Evolutionary conservation across 805 yeast genomes (phyloP).

Genomic region (Lipomyces sp.): DNA sequence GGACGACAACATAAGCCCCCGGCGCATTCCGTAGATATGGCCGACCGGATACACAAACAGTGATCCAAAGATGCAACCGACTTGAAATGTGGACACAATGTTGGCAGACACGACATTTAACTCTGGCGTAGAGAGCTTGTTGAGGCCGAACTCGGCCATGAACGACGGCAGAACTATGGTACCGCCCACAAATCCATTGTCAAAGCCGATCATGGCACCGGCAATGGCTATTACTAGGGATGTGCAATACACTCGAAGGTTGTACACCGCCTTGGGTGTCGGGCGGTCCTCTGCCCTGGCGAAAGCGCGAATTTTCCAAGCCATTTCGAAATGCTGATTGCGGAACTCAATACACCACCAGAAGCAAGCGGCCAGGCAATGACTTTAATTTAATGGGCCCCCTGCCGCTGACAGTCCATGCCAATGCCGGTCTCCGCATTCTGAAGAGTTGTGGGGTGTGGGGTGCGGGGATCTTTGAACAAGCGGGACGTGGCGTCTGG

Average conservation of each 20-base stretch:
- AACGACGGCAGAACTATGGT: constrained; percentile 54
- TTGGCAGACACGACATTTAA: constrained; percentile 21
- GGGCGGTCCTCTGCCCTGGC: constrained; percentile 34
- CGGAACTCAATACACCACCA: background rate
- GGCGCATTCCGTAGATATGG: constrained; percentile 73
- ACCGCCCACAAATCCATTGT: constrained; percentile 61
- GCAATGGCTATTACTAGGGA: constrained; percentile 55
- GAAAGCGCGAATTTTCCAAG: constrained; percentile 26
- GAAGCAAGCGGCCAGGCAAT: background rate
- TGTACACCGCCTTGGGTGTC: constrained; percentile 54
- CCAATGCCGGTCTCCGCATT: background rate
- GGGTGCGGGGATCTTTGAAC: background rate
- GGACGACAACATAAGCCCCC: constrained; percentile 33
- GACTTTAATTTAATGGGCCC: background rate
- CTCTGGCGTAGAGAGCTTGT: constrained; percentile 42
- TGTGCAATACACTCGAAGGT: constrained; percentile 51
- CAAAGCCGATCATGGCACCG: constrained; percentile 60
- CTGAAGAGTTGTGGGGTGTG: background rate
- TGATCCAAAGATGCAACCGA: constrained; percentile 28
- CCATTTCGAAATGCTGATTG: background rate
- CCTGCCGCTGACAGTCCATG: background rate
- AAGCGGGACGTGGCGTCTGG: too few species aligned
- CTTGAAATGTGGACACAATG: constrained; percentile 67
- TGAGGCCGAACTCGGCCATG: constrained; percentile 52
- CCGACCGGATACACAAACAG: constrained; percentile 60